Evolutionary conservation across 371 early-diverging fungal genomes (phyloP).

Genomic region (Synchytrium microbalum): DNA sequence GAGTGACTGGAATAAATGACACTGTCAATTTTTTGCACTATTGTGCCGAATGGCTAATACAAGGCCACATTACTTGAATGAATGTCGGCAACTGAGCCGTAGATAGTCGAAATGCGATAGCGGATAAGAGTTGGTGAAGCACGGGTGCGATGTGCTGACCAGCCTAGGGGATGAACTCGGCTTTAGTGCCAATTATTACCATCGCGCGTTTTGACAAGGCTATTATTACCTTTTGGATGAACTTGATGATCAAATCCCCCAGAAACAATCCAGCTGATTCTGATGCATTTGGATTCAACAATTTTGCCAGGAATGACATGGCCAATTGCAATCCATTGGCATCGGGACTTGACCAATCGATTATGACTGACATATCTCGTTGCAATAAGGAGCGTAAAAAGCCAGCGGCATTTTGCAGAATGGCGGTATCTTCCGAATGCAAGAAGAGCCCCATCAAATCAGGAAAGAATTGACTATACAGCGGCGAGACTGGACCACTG

Average conservation of each 20-base stretch:
- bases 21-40: neutral
- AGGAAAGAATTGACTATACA: neutral
- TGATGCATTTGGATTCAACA: constrained; percentile 61
- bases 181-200: too few relatives aligned
- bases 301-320: constrained; percentile 67
- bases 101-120: constrained; percentile 59
- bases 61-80: constrained; percentile 51
- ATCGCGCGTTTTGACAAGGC: too few relatives aligned
- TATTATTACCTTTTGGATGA: constrained; percentile 64
- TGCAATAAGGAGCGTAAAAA: neutral
- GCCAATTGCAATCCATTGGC: constrained; percentile 64
- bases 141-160: constrained; percentile 36
- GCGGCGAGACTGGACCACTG: neutral
- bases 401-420: neutral
- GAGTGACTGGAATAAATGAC: constrained; percentile 49
- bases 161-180: too few relatives aligned
- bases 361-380: neutral
- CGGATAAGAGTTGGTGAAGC: constrained; percentile 68
- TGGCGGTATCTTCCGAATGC: neutral
- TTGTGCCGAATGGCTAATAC: neutral
- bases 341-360: neutral
- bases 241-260: constrained; percentile 75
- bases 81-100: constrained; percentile 67
- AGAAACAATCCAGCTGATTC: constrained; percentile 81
- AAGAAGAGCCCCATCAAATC: neutral